Base-by-base conservation (phyloP, 73 alveolate species). In the Paramecium pentaurelia region DNA sequence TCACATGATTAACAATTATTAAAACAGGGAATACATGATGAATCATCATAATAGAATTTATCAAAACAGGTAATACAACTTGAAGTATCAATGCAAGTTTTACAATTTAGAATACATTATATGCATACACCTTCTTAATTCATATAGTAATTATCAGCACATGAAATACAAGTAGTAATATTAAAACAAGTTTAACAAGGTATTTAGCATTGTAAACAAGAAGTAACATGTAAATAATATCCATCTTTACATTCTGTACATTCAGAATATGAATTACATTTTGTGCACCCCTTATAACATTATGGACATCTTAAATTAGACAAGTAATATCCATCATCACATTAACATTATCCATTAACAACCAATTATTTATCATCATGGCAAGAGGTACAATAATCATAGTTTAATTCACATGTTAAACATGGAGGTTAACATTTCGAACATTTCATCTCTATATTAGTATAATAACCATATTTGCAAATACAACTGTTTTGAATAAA, bases 1-100 rank as follows among this genome's bases (percentile, higher is more conserved):
- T 38, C 88, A 37, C 88, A 75, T 75, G 88, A 36, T 64, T 75
- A 37, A 75, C 88, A 75, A 12, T 75, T 75, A 75, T 36, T 54
- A 34, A 4, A 37, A 32, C 88, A 75, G 7, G 16, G 20, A 10
- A 32, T 34, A 75, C 88, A 75, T 0, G 8, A 32, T 34, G 38
- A 12, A 75, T 75, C 18, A 9, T 30, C 42, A 32, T 32, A 40
- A 75, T 75, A 75, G 60, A n/a, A 75, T 75, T 45, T 0, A 75
- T 45, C 49, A 16, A 37, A 75, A 14, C 88, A 75, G 5, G 2
- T 27, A 0, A 34, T 37, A 40, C 88, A 75, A 37, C 11, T 32
- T 34, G 25, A 4, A 10, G 42, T 8, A n/a, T 37, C 36, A 37
- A 10, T 2, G 37, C 88, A 75, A 3, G 5, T 4, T 9, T 12